Percentiles rank a stretch among this genome's conserved stretches.
phyloP scores from a whole-genome alignment of 495 filamentous ascomycete species.

The Trichoderma reesei region DNA sequence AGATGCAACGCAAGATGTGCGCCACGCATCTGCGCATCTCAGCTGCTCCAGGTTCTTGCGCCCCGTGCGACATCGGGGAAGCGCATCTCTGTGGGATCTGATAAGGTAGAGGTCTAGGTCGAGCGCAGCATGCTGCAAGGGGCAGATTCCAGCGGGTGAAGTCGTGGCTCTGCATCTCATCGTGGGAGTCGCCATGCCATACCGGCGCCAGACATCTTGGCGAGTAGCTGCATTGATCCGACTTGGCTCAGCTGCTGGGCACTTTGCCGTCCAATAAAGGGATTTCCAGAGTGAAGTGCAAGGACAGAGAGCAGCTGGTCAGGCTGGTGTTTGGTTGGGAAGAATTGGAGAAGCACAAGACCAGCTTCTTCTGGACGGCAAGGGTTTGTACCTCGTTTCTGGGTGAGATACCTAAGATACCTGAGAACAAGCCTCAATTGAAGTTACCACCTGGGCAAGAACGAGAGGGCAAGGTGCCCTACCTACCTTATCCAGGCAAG shows the following conservation, averaged over 20 bases:
- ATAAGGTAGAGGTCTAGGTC: not conserved
- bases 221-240: not conserved
- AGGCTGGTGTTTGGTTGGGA: not conserved
- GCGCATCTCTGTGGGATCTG: not conserved
- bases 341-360: not conserved
- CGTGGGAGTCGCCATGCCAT: not conserved
- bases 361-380: not conserved
- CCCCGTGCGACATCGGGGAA: slow-evolving; percentile 1
- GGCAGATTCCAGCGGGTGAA: not conserved
- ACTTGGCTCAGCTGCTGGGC: not conserved
- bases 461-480: too few species aligned
- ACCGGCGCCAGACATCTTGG: not conserved
- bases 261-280: not conserved
- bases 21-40: not conserved
- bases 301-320: not conserved
- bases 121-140: not conserved
- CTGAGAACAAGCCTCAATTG: too few species aligned
- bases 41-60: slow-evolving; percentile 1
- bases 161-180: not conserved
- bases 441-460: too few species aligned
- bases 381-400: too few species aligned
- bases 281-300: not conserved
- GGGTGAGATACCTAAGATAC: not conserved
- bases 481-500: not conserved
- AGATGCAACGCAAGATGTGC: slow-evolving; percentile 5